phyloP scores from a whole-genome alignment of 768 basidiomycete species.

The Russula lepida region DNA sequence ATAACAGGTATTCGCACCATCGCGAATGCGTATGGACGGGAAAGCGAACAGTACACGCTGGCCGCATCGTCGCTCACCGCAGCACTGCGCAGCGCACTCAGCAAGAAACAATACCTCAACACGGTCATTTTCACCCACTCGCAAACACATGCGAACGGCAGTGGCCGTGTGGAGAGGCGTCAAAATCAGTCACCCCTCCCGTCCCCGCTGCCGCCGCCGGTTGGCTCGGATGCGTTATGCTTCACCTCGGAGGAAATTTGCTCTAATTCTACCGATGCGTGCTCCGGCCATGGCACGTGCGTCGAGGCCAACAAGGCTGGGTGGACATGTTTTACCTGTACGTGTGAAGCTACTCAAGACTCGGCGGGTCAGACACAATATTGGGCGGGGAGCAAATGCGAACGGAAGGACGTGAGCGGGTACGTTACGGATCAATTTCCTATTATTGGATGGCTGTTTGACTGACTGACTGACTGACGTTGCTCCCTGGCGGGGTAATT shows the following conservation, averaged over 20 bases:
- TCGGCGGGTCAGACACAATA: conserved; percentile 47
- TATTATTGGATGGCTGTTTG: neutral
- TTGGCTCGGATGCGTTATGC: conserved; percentile 56
- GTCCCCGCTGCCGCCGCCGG: conserved; percentile 45
- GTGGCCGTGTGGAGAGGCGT: conserved; percentile 28
- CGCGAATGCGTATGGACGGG: conserved; percentile 37
- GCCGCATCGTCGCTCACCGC: conserved; percentile 41
- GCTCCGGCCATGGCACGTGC: conserved; percentile 67
- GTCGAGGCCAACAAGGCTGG: conserved; percentile 52
- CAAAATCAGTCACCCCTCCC: conserved; percentile 34
- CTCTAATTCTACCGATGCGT: conserved; percentile 50
- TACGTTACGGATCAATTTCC: conserved; percentile 36
- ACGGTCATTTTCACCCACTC: conserved; percentile 49
- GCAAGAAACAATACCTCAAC: conserved; percentile 33
- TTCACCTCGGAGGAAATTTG: conserved; percentile 48
- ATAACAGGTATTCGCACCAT: conserved; percentile 44
- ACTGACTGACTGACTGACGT: neutral
- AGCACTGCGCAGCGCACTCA: conserved; percentile 38
- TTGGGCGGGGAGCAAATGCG: conserved; percentile 73
- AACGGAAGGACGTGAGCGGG: conserved; percentile 76
- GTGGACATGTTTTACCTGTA: conserved; percentile 40
- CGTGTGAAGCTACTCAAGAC: conserved; percentile 40
- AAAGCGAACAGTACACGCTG: conserved; percentile 47
- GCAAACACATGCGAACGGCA: conserved; percentile 10
- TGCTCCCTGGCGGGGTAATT: neutral